Evolutionary conservation across 202 grass and related monocot genomes (phyloP).

Genomic region (Brachypodium distachyon): DNA sequence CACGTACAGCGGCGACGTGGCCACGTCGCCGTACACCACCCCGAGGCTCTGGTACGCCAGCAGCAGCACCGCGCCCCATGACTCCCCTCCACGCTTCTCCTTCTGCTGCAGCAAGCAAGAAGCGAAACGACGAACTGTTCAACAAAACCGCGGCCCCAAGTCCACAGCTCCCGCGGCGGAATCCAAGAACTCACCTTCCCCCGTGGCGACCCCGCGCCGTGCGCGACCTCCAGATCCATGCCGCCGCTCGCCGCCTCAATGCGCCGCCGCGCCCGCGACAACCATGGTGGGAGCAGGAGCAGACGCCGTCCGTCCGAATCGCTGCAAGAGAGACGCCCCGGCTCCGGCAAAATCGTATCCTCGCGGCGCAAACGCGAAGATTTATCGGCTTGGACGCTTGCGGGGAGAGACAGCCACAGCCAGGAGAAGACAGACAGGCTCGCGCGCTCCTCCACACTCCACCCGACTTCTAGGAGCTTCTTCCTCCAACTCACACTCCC

Average conservation of each 20-base stretch:
- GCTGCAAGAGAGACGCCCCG: not conserved
- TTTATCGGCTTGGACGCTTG: slow-evolving; percentile 30
- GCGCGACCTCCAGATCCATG: slow-evolving; percentile 48
- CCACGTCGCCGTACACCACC: slow-evolving; percentile 93
- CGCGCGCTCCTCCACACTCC: slow-evolving; percentile 2
- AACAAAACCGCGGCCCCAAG: not conserved
- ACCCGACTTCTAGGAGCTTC: slow-evolving; percentile 23
- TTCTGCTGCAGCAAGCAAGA: not conserved
- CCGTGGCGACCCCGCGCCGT: slow-evolving; percentile 7
- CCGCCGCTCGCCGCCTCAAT: slow-evolving; percentile 11
- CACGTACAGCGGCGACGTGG: slow-evolving; percentile 92
- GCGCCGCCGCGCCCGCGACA: slow-evolving; percentile 23
- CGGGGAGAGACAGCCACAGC: not conserved
- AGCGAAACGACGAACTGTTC: too few relatives aligned
- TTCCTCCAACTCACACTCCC: slow-evolving; percentile 7
- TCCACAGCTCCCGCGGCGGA: not conserved
- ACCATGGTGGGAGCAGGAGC: not conserved
- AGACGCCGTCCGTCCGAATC: not conserved
- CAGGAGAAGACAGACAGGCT: not conserved
- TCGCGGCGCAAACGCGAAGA: not conserved
- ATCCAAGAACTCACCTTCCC: slow-evolving; percentile 34
- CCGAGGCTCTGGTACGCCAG: slow-evolving; percentile 96
- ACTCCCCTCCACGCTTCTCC: slow-evolving; percentile 45
- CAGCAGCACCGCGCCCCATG: slow-evolving; percentile 59
- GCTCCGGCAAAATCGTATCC: slow-evolving; percentile 4